phyloP scores from a whole-genome alignment of 805 yeast genomes.

The Priceomyces castillae region DNA sequence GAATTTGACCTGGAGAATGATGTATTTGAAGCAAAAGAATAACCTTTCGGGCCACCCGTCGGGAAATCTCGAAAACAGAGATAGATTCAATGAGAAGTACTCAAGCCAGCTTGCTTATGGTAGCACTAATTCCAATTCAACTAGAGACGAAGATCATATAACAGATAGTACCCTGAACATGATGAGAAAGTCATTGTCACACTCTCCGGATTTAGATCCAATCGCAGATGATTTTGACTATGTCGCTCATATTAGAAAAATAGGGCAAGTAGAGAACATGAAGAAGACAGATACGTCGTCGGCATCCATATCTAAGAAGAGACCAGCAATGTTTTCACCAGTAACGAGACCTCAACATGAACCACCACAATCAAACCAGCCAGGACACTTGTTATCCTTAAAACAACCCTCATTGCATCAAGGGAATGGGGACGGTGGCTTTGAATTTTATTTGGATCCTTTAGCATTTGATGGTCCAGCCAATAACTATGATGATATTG shows the following conservation, averaged over 20 bases:
- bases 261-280: conserved; percentile 42
- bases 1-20: conserved; percentile 84
- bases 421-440: conserved; percentile 9
- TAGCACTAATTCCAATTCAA: neutral
- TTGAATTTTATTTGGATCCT: conserved; percentile 43
- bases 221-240: conserved; percentile 59
- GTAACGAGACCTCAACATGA: conserved; percentile 2
- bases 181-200: neutral
- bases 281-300: neutral
- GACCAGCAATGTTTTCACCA: conserved; percentile 20
- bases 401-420: conserved; percentile 1
- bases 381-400: conserved; percentile 8
- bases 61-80: neutral
- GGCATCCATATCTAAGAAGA: conserved; percentile 10
- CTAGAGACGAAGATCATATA: neutral
- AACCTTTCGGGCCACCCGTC: neutral
- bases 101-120: neutral
- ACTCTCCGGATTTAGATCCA: conserved; percentile 32
- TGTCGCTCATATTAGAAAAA: conserved; percentile 58
- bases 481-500: conserved; percentile 12
- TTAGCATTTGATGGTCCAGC: conserved; percentile 48
- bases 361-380: conserved; percentile 10
- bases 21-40: conserved; percentile 46
- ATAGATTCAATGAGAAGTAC: neutral
- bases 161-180: neutral